Evolutionary conservation across 78 protist genomes (phyloP).

Genomic region (Dictyostelium firmibasis): DNA sequence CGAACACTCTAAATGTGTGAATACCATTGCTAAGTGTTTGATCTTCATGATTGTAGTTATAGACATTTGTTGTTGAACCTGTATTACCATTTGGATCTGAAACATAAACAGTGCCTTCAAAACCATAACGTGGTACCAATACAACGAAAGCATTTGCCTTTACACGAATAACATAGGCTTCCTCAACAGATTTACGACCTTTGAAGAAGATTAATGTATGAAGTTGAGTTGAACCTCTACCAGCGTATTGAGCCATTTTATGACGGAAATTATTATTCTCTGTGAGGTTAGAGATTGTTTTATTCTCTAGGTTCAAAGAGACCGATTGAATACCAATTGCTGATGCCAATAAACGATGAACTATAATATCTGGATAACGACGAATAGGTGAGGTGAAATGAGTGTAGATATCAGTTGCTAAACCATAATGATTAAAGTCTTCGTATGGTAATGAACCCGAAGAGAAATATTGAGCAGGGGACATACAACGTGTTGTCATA

Average conservation of each 20-base stretch:
- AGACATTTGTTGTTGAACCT: not conserved
- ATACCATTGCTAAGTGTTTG: conserved; percentile 59
- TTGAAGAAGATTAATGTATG: conserved; percentile 90
- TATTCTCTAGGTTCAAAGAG: conserved; percentile 68
- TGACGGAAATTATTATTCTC: conserved; percentile 81
- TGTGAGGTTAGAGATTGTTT: conserved; percentile 21
- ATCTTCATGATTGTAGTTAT: conserved; percentile 28
- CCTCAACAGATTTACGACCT: conserved; percentile 74
- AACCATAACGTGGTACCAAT: conserved; percentile 84
- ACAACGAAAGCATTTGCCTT: conserved; percentile 86
- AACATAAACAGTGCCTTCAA: conserved; percentile 73
- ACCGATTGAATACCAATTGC: conserved; percentile 65
- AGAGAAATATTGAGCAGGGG: conserved; percentile 92
- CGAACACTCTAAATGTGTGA: conserved; percentile 56
- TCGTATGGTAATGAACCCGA: conserved; percentile 74
- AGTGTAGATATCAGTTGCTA: conserved; percentile 93
- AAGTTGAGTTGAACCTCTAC: conserved; percentile 87
- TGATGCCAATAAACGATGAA: conserved; percentile 92
- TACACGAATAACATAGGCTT: conserved; percentile 85
- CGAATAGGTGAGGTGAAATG: conserved; percentile 99
- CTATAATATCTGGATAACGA: conserved; percentile 93
- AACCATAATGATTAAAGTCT: conserved; percentile 80
- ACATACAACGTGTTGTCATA: conserved; percentile 93
- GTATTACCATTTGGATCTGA: conserved; percentile 1
- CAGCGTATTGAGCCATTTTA: conserved; percentile 89